A percentile compares a stretch with the other conserved stretches of the same genome.
Evolutionary conservation across 1,284 basidiomycete species (phyloP).

Genomic region (Cryptococcus floricola): DNA sequence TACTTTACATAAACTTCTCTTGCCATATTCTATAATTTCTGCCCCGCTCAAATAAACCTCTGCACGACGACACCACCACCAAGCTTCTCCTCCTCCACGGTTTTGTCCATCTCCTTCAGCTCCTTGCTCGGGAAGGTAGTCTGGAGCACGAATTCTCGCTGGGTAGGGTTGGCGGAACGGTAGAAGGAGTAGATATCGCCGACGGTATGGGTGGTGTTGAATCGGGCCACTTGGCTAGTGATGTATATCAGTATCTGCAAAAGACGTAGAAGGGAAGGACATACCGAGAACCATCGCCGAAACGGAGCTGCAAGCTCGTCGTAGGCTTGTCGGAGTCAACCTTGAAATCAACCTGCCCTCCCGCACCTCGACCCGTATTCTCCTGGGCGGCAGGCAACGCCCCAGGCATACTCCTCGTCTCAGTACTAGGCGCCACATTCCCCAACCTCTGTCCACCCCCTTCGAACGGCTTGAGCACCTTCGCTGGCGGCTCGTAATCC

Average conservation of each 20-base stretch:
- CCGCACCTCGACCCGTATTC: constrained; percentile 24
- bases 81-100: constrained; percentile 70
- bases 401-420: constrained; percentile 56
- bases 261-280: constrained; percentile 18
- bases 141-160: constrained; percentile 73
- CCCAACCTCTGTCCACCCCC: constrained; percentile 84
- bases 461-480: constrained; percentile 56
- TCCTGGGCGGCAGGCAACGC: constrained; percentile 46
- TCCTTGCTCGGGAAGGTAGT: constrained; percentile 77
- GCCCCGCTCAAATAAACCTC: constrained; percentile 51
- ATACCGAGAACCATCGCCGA: constrained; percentile 86
- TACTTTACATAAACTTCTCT: no score
- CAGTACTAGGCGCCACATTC: constrained; percentile 46
- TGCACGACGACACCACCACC: constrained; percentile 83
- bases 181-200: constrained; percentile 81
- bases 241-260: background rate
- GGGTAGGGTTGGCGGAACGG: constrained; percentile 74
- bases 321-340: constrained; percentile 77
- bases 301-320: constrained; percentile 84
- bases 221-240: constrained; percentile 70
- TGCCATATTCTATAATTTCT: background rate
- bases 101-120: constrained; percentile 60
- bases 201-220: constrained; percentile 91
- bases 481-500: constrained; percentile 59
- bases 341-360: constrained; percentile 59